Base-by-base conservation (phyloP, 108 stramenopile genomes). In the Fistulifera pelliculosa region DNA sequence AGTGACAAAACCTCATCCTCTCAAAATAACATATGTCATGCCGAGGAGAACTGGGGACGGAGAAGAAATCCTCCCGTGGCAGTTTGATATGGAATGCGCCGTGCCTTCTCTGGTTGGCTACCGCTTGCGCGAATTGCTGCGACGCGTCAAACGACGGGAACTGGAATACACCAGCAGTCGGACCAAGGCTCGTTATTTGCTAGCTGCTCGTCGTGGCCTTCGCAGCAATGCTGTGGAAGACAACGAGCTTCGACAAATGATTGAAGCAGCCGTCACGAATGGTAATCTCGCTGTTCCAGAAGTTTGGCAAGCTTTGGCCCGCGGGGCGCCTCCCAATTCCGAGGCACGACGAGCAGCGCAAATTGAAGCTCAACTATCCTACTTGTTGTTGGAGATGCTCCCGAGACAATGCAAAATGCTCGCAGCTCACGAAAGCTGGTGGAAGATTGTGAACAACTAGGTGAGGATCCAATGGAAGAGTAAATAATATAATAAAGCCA, bases 91-190 rank as follows among this genome's bases (percentile, higher is more conserved):
- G 47, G 83, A 87, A 40, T 65, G 82, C 18, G 44, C 64, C 27
- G 56, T 91, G 31, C 83, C 85, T 19, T 62, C 58, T 47, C 60
- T 91, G n/a, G 83, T 78, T 56, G 80, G 73, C 38, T 66, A 66
- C 39, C 76, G 80, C 13, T 62, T 67, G 19, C 78, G 85, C 8
- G 85, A 91, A 23, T 49, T 87, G 6, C 56, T 87, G 24, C 83
- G 81, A n/a, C 65, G 83, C 14, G 74, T 80, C 41, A 87, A 91
- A 49, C 61, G 69, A 22, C 76, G 89, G 16, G 85, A 91, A 59
- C 76, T 80, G 50, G 89, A 91, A 43, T 91, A 87, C 52, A 80
- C 83, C 11, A 70, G 69, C 26, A 69, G 58, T 22, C 78, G 89
- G 5, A 81, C 69, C 58, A 85, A 83, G 54, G 89, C 85, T 18